Percentiles rank a stretch among this genome's conserved stretches.
Evolutionary conservation across 1,284 basidiomycete genomes (phyloP).

Genomic region (Puccinia novopanici): DNA sequence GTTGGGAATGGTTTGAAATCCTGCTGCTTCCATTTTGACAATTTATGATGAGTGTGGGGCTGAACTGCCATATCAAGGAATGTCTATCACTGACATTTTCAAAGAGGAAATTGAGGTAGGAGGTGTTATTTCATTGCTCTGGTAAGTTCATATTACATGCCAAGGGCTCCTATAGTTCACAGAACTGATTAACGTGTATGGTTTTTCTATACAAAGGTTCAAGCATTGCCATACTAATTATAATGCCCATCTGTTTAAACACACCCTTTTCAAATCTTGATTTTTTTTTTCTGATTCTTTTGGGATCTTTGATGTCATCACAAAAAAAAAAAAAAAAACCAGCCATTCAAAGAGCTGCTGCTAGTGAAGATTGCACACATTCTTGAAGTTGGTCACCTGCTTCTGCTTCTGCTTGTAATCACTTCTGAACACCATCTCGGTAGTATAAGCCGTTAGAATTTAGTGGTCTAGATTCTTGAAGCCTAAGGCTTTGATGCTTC

Average conservation of each 20-base stretch:
- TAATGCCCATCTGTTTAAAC: no score
- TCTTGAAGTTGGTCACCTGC: constrained; percentile 3
- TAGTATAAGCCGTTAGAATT: background rate
- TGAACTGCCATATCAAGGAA: constrained; percentile 96
- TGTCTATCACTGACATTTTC: constrained; percentile 98
- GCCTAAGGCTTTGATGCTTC: background rate
- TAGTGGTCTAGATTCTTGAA: background rate
- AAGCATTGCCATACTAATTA: constrained; percentile 58
- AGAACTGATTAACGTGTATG: background rate
- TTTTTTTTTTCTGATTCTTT: no score
- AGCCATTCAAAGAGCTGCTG: no score
- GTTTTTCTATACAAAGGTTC: constrained; percentile 53
- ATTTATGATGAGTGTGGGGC: constrained; percentile 99
- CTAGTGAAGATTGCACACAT: background rate
- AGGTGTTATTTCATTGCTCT: constrained; percentile 91
- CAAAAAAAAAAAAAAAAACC: no score
- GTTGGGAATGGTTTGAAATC: constrained; percentile 96
- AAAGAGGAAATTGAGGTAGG: constrained; percentile 95
- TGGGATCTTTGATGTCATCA: no score
- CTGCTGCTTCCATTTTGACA: constrained; percentile 98
- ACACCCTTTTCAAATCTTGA: no score
- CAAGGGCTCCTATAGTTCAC: constrained; percentile 35
- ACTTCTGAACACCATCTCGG: background rate
- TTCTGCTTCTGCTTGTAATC: background rate
- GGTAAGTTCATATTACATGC: constrained; percentile 87